A percentile compares a stretch with the other conserved stretches of the same genome.
Conservation (phyloP, 2,329 filamentous ascomycete genomes). For the Acrodontium crateriforme region DNA sequence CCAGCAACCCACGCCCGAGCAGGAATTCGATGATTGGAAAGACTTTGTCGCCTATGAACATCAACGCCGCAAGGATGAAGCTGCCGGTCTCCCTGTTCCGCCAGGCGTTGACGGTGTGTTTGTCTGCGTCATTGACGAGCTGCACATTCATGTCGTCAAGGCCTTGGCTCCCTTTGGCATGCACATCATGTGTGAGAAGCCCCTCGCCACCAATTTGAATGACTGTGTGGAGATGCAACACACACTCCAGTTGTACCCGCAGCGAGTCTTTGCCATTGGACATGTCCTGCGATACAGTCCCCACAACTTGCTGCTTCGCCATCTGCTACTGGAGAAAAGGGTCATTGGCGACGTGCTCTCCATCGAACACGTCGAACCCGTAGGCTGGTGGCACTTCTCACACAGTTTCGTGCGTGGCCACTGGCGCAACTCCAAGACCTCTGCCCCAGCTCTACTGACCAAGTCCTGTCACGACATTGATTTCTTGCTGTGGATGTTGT, state of each 20-base stretch:
- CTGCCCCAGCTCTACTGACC: slow-evolving; percentile 72
- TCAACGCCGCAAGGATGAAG: slow-evolving; percentile 41
- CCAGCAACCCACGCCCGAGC: slow-evolving; percentile 38
- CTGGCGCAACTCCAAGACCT: slow-evolving; percentile 69
- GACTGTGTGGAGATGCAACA: slow-evolving; percentile 59
- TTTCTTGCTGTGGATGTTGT: slow-evolving; percentile 79
- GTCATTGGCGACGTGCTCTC: slow-evolving; percentile 75
- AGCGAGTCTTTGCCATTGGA: slow-evolving; percentile 67
- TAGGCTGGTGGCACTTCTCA: slow-evolving; percentile 92
- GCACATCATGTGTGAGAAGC: slow-evolving; percentile 93
- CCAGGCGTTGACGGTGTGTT: slow-evolving; percentile 44
- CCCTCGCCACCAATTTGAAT: slow-evolving; percentile 62
- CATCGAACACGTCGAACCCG: slow-evolving; percentile 82
- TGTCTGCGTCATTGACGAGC: slow-evolving; percentile 71
- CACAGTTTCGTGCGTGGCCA: slow-evolving; percentile 89
- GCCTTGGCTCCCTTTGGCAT: slow-evolving; percentile 55
- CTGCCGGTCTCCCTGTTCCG: slow-evolving; percentile 26
- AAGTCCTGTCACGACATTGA: slow-evolving; percentile 97
- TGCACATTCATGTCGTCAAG: slow-evolving; percentile 69
- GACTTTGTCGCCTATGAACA: slow-evolving; percentile 64
- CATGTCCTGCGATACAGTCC: slow-evolving; percentile 90
- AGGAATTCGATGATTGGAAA: slow-evolving; percentile 60
- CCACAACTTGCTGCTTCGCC: slow-evolving; percentile 74
- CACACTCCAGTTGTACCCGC: slow-evolving; percentile 12
- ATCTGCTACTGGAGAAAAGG: slow-evolving; percentile 59